Base-by-base conservation (phyloP, 148 eudicot genomes). In the Polygonum maritimum region DNA sequence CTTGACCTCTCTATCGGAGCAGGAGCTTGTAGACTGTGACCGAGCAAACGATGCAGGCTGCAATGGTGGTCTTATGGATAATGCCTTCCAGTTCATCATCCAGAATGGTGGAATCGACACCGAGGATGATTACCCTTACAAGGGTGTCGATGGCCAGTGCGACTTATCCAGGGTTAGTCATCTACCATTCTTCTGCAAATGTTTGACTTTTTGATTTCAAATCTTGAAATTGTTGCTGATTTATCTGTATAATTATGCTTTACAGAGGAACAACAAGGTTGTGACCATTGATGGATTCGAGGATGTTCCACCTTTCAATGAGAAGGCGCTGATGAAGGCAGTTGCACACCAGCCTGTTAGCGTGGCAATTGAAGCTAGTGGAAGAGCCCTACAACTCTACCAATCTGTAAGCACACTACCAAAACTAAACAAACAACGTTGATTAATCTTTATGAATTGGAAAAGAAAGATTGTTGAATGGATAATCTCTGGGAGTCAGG, bases 271-370 rank as follows among this genome's bases (percentile, higher is more conserved):
- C 74, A 88, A 88, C 16, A 91, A 86, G 83, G 87, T 89, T 63
- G 99, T 87, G 13, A 92, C 80, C 76, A 95, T 92, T 71, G 97
- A 95, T 49, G 93, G 91, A 0, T 92, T 88, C 36, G 99, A 92
- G 82, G 98, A 95, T 80, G 99, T 92, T 11, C 90, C 88, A 31
- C 84, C 92, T 2, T 78, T 82, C 77, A 82, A 83, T 54, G 99
- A 95, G 88, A 84, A 79, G 54, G 94, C 97, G 11, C 51, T 95
- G 80, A 84, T 78, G 83, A 95, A 89, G 81, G 99, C 98, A 2
- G 97, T 91, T 48, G 94, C 98, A 16, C 91, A 92, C 77, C 99
- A 95, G 82, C 99, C 97, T 38, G 86, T 95, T 10, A 91, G 98
- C 40, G 97, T 91, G 15, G 99, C 96, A 16, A 91, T 95, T 69